Percentiles rank a stretch among this genome's conserved stretches.
Evolutionary conservation across 345 rosid species (phyloP).

Genomic region (Populus deltoides): DNA sequence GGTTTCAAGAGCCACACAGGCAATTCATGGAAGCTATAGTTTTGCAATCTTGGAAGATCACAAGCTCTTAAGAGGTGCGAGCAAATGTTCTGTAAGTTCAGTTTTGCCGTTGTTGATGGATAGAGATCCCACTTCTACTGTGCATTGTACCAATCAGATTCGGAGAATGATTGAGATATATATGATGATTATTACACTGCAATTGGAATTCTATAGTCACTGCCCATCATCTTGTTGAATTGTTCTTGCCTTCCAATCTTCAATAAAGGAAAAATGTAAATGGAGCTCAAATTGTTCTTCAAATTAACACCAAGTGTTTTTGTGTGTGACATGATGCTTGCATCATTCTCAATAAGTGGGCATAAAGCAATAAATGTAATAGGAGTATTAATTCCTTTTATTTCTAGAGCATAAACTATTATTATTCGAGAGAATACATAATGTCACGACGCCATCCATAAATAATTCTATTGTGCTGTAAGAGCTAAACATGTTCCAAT

Average conservation of each 20-base stretch:
- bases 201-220: neutral
- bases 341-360: conserved; percentile 7
- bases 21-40: conserved; percentile 17
- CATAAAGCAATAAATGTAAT: neutral
- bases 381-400: neutral
- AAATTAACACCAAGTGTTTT: neutral
- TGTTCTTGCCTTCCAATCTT: neutral
- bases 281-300: neutral
- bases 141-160: conserved; percentile 17
- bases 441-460: neutral
- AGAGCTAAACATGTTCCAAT: neutral
- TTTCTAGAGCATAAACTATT: neutral
- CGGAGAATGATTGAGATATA: conserved; percentile 19
- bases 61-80: neutral
- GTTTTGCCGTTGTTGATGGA: neutral
- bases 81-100: neutral
- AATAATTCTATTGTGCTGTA: neutral
- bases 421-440: neutral
- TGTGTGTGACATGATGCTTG: neutral
- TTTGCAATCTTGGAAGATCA: conserved; percentile 5
- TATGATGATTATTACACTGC: conserved; percentile 9
- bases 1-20: neutral
- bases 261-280: neutral
- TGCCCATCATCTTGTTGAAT: conserved; percentile 8
- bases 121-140: conserved; percentile 15